These are phyloP conservation scores for Cryptococcus deneoformans DNA, from an alignment of 1,284 basidiomycete species.

Conservation along the genomic window DNA sequence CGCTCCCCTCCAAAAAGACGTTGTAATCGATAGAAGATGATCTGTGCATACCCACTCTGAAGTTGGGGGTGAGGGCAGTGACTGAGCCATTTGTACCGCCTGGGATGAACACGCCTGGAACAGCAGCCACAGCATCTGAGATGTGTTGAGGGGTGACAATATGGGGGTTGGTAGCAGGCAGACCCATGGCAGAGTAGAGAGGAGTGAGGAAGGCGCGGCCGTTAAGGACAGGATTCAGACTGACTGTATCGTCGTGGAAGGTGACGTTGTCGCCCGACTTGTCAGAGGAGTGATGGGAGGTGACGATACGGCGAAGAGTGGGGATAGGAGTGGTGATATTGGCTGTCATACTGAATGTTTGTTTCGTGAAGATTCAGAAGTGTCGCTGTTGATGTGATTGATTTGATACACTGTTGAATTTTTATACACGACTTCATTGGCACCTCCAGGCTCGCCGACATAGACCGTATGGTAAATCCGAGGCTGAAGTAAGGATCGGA, in stretches of 20 bases:
- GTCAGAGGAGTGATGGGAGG: constrained; percentile 27
- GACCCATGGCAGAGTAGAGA: constrained; percentile 29
- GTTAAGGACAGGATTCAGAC: constrained; percentile 19
- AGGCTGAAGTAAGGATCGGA: too few species aligned
- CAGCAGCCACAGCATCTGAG: constrained; percentile 13
- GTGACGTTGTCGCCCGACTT: constrained; percentile 24
- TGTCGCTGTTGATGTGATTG: too few species aligned
- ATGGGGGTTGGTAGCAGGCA: constrained; percentile 27
- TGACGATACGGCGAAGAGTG: constrained; percentile 35
- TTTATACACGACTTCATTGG: too few species aligned
- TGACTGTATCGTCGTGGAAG: constrained; percentile 23
- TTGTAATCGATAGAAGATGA: constrained; percentile 46
- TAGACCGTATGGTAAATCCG: too few species aligned
- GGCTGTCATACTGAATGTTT: too few species aligned
- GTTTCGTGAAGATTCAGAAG: too few species aligned
- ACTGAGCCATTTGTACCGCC: constrained; percentile 40
- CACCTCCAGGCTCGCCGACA: too few species aligned
- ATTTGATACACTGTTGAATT: too few species aligned
- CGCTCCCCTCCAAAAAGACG: constrained; percentile 35
- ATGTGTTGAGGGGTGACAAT: constrained; percentile 19
- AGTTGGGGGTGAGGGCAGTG: constrained; percentile 39
- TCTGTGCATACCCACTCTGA: constrained; percentile 36
- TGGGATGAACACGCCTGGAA: constrained; percentile 28
- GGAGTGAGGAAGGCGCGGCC: constrained; percentile 29
- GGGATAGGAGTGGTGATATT: background rate